These are phyloP conservation scores for Tilletia horrida DNA, from an alignment of 1,284 basidiomycete genomes.

Conservation along the genomic window DNA sequence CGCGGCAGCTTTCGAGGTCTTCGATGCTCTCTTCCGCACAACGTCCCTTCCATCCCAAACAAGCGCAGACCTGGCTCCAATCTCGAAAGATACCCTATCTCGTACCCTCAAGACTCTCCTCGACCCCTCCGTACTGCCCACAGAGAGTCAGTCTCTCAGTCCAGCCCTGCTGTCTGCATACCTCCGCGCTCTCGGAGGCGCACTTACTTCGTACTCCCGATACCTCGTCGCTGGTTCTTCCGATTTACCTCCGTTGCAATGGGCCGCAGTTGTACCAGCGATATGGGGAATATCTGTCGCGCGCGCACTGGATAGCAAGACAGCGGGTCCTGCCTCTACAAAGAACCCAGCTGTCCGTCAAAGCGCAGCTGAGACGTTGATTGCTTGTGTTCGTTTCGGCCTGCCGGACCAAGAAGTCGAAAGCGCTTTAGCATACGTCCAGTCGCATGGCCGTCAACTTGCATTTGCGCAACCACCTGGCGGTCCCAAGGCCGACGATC, in stretches of 20 bases:
- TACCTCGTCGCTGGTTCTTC: conserved; percentile 19
- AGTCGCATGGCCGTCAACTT: conserved; percentile 16
- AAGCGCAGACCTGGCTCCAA: conserved; percentile 23
- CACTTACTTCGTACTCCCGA: conserved; percentile 49
- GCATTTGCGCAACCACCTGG: background rate
- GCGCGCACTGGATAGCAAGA: background rate
- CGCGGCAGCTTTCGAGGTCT: conserved; percentile 50
- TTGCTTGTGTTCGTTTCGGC: conserved; percentile 39
- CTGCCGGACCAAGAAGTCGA: conserved; percentile 43
- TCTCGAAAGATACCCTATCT: conserved; percentile 17
- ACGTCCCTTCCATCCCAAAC: conserved; percentile 27
- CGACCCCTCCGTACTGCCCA: conserved; percentile 35
- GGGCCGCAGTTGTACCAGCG: conserved; percentile 4
- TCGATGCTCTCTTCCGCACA: conserved; percentile 47
- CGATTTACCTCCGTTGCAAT: background rate
- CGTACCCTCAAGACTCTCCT: conserved; percentile 42
- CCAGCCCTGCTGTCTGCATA: conserved; percentile 43
- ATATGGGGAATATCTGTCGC: background rate
- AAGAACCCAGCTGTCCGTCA: conserved; percentile 10
- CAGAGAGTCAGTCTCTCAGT: conserved; percentile 37
- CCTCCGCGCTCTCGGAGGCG: conserved; percentile 45
- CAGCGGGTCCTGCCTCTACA: background rate
- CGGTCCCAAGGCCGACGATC: conserved; percentile 26
- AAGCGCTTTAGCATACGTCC: conserved; percentile 30
- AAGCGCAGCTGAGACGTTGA: conserved; percentile 5